phyloP scores from a whole-genome alignment of 169 alveolate genomes.

The Plasmodium cynomolgi region DNA sequence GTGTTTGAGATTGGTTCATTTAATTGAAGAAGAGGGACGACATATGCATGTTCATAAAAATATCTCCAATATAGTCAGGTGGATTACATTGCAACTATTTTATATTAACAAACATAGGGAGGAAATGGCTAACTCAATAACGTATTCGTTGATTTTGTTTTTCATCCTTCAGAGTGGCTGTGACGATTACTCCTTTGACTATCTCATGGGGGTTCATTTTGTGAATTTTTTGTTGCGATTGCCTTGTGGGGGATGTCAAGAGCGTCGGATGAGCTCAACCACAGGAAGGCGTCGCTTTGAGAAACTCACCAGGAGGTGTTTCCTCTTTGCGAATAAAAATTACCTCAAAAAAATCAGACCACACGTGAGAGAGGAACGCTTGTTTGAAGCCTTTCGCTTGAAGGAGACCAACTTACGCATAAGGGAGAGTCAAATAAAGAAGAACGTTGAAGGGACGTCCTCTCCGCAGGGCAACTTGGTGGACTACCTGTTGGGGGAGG shows the following conservation, averaged over 20 bases:
- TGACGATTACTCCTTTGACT: neutral
- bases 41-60: neutral
- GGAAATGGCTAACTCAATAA: neutral
- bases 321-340: neutral
- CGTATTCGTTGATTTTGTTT: slow-evolving; percentile 33
- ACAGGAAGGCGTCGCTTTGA: neutral
- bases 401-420: neutral
- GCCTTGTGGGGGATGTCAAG: neutral
- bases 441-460: neutral
- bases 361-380: neutral
- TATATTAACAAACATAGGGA: slow-evolving; percentile 23
- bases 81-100: slow-evolving; percentile 50
- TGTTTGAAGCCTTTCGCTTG: neutral
- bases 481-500: neutral
- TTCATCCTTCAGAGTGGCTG: slow-evolving; percentile 20
- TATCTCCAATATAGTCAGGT: neutral
- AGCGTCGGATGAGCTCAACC: neutral
- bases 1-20: neutral
- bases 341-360: neutral
- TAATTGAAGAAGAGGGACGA: neutral
- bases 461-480: neutral
- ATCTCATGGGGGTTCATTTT: slow-evolving; percentile 3
- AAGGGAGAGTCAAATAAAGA: neutral
- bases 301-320: neutral
- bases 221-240: slow-evolving; percentile 6